Base-by-base conservation (phyloP, 768 basidiomycete species). In the Chalciporus sphaerocephalus region DNA sequence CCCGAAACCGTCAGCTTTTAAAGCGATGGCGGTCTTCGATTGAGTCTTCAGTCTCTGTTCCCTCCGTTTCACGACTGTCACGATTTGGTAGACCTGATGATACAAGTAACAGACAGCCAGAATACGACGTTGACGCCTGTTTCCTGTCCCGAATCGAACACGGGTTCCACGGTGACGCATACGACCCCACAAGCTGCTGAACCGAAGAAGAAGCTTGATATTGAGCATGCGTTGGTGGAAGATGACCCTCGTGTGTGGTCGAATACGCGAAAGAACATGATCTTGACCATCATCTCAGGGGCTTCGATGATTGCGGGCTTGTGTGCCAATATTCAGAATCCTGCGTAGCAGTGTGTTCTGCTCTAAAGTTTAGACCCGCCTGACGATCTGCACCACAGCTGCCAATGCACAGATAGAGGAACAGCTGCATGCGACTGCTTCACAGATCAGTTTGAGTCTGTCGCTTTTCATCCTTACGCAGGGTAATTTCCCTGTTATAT, bases 381-480 rank as follows among this genome's bases (percentile, higher is more conserved):
- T 54, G 12, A 57, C 32, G 5, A 10, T 16, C 5, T 21, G 3
- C 21, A 27, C 4, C 9, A 6, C 45, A 90, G 87, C 87, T 22
- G 81, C 85, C 6, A 83, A 87, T 22, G 65, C 76, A 16, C 68
- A 80, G 44, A 83, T 89, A 64, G 73, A 86, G 54, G 55, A 60
- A 4, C 72, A 86, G 10, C 69, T 92, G 17, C 74, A 76, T 27
- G 80, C 87, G 3, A 79, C 78, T 0, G 68, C 74, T 25, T 67
- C 73, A 1, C 71, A 85, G 44, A 83, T 92, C 47, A 83, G 85
- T 39, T 69, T 80, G 59, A 83, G 76, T 47, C 64, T 90, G 16
- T 84, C 87, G 0, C 48, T 88, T 11, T 91, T 82, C 62, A 85
- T 90, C 42, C 68, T 85, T 3, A 51, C 83, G 3, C 90, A 91